Percentiles rank a stretch among this genome's conserved stretches.
Conservation (phyloP, 352 stramenopile genomes). For the Pythium aristosporum region DNA sequence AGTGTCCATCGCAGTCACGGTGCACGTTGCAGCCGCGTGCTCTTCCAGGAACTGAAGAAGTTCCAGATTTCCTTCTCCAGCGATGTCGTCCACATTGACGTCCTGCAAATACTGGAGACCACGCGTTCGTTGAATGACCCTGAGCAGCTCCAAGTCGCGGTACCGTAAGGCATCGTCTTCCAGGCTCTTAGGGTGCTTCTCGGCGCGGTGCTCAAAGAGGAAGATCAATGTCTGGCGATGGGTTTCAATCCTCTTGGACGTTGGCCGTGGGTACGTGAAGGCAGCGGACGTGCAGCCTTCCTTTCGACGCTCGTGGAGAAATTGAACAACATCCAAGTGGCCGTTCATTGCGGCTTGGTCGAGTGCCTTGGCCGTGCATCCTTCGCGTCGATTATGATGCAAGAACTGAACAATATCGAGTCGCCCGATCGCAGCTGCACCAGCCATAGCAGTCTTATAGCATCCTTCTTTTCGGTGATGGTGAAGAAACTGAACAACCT, state of each 20-base stretch:
- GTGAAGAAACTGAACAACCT: constrained; percentile 5
- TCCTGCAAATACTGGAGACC: background rate
- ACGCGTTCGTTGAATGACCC: background rate
- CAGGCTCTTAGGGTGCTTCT: background rate
- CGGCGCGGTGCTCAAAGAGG: background rate
- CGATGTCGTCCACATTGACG: background rate
- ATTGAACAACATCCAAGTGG: background rate
- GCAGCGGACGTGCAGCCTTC: constrained; percentile 4
- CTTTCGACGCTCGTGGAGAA: background rate
- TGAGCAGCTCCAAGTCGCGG: background rate
- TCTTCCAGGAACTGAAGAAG: background rate
- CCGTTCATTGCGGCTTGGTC: background rate
- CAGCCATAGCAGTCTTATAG: background rate
- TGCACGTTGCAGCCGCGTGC: background rate
- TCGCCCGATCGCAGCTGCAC: background rate
- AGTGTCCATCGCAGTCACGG: background rate
- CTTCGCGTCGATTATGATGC: background rate
- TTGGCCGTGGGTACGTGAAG: background rate
- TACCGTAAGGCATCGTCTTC: background rate
- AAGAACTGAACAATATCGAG: constrained; percentile 1
- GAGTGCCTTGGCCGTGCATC: background rate
- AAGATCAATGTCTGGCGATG: background rate
- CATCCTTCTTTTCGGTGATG: background rate
- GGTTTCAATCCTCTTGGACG: background rate
- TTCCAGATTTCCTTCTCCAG: background rate